Evolutionary conservation across 257 asterid genomes (phyloP).

Genomic region (Gentiana dahurica): DNA sequence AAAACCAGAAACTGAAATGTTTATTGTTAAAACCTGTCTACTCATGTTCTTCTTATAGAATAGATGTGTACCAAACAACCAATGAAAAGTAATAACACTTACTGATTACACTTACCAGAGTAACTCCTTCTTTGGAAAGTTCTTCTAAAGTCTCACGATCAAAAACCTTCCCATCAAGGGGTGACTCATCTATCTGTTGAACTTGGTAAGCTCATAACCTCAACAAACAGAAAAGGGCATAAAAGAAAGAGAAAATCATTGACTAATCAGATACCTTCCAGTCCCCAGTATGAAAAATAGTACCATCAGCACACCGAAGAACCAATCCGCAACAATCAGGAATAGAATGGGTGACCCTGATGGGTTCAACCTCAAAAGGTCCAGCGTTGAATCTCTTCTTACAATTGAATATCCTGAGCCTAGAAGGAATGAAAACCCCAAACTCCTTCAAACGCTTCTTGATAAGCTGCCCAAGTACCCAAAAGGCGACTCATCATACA

Average conservation of each 20-base stretch:
- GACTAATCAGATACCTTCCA: slow-evolving; percentile 71
- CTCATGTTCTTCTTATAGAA: too few relatives aligned
- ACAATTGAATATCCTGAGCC: slow-evolving; percentile 79
- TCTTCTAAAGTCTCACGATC: slow-evolving; percentile 92
- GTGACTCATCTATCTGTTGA: slow-evolving; percentile 93
- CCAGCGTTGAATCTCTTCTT: slow-evolving; percentile 82
- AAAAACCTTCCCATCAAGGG: slow-evolving; percentile 82
- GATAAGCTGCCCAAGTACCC: slow-evolving; percentile 51
- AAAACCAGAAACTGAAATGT: too few relatives aligned
- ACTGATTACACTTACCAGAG: slow-evolving; percentile 53
- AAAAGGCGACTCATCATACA: neutral
- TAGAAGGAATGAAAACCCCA: slow-evolving; percentile 88
- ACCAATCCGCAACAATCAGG: slow-evolving; percentile 99
- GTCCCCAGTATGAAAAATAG: slow-evolving; percentile 98
- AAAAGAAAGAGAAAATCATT: slow-evolving; percentile 2
- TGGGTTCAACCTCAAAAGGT: slow-evolving; percentile 93
- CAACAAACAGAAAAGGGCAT: slow-evolving; percentile 4
- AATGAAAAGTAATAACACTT: too few relatives aligned
- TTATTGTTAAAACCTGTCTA: too few relatives aligned
- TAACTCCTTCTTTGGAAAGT: slow-evolving; percentile 97
- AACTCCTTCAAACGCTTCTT: slow-evolving; percentile 91
- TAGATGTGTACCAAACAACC: too few relatives aligned
- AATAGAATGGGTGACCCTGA: slow-evolving; percentile 91
- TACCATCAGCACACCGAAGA: slow-evolving; percentile 94
- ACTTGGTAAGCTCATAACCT: slow-evolving; percentile 12